Conservation (phyloP, 345 rosid genomes). For the Eucalyptus regnans region DNA sequence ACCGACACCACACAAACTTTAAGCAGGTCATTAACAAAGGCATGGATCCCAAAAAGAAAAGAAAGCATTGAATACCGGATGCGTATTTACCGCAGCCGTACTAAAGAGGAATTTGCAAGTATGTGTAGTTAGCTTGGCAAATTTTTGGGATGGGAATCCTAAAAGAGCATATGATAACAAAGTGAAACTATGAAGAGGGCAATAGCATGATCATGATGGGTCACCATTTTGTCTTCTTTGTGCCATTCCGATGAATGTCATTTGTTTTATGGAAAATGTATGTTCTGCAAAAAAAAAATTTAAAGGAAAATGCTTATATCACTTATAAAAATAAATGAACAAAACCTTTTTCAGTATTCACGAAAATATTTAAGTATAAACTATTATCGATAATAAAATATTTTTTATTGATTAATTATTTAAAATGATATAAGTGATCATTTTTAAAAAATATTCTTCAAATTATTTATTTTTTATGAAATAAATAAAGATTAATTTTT, state of each 20-base stretch:
- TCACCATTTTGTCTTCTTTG: not conserved
- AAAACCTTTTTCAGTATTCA: rapidly evolving
- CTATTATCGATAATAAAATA: no score
- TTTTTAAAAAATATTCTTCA: rapidly evolving
- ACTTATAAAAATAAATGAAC: rapidly evolving
- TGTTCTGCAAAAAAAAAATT: rapidly evolving
- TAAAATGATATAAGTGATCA: not conserved
- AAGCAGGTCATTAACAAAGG: not conserved
- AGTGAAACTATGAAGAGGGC: not conserved
- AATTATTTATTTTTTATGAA: no score
- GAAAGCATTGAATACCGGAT: not conserved
- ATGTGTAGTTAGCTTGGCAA: not conserved
- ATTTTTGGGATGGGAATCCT: not conserved
- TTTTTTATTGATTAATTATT: no score
- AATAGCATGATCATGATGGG: not conserved
- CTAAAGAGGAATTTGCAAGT: not conserved
- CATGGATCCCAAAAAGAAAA: not conserved
- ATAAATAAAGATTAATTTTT: no score
- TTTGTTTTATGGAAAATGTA: no score
- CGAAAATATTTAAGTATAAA: no score
- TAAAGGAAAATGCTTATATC: rapidly evolving
- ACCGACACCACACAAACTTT: not conserved
- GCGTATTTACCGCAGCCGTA: not conserved
- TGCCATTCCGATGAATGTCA: not conserved
- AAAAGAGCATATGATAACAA: not conserved